phyloP scores from a whole-genome alignment of 495 filamentous ascomycete genomes.

The Parmelia sp. region DNA sequence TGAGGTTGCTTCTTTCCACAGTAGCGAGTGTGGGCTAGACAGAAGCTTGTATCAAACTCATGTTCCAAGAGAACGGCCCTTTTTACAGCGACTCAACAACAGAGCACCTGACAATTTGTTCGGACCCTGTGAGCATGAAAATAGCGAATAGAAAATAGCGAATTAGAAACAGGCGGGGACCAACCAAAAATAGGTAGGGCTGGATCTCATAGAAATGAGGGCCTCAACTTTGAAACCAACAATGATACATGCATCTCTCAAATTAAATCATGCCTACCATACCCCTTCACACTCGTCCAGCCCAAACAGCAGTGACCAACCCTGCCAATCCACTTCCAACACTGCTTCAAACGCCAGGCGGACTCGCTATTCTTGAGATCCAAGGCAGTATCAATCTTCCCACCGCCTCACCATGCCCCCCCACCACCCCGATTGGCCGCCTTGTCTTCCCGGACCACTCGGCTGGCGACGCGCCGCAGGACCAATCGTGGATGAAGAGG shows the following conservation, averaged over 20 bases:
- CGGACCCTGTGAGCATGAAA: background rate
- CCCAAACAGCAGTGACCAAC: conserved; percentile 21
- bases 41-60: background rate
- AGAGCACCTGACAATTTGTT: background rate
- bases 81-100: background rate
- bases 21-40: background rate
- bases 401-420: conserved; percentile 28
- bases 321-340: conserved; percentile 63
- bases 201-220: background rate
- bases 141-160: background rate
- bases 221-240: background rate
- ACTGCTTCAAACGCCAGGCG: conserved; percentile 74
- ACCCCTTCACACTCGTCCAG: conserved; percentile 28
- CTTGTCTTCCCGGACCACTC: conserved; percentile 75
- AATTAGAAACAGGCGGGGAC: background rate
- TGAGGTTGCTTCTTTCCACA: no score
- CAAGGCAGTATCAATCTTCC: conserved; percentile 80
- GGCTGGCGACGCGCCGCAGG: conserved; percentile 36
- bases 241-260: background rate
- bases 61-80: background rate
- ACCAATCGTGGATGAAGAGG: conserved; percentile 74
- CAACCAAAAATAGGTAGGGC: background rate
- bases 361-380: conserved; percentile 75
- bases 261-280: conserved; percentile 41
- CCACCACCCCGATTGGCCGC: conserved; percentile 56